Evolutionary conservation across 1,284 basidiomycete genomes (phyloP), one percentile per base, ranked within the genome.

Genomic region (Cutaneotrichosporon daszewskae): DNA sequence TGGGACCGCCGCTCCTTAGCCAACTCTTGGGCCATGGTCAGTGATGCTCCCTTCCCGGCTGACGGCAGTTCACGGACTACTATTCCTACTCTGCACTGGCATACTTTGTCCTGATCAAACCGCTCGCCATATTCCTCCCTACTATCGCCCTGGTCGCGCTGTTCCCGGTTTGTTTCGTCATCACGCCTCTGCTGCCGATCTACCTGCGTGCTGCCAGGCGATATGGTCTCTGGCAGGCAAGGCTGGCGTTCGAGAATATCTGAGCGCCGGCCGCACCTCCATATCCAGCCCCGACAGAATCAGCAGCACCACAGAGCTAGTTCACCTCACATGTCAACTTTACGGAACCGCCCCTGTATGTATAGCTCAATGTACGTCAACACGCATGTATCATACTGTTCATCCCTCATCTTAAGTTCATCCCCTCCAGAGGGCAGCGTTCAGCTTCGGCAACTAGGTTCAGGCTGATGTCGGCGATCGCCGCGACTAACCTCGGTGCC

Each of bases 31-130:
- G 63, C 65, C 16, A 70, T 72, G 69, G 62, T 68, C 31, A 32
- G 62, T 55, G 11, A 10, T 10, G 10, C 14, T 9, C 5, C 22
- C 16, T 7, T 32, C 4, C 6, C 3, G 24, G 32, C 43, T 42
- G 10, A 46, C 32, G 8, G 1, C 37, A 64, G 62, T 60, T 68
- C 45, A 50, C 54, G 22, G 67, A 70, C 51, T 59, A 67, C 40
- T 64, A 66, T 37, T 69, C 67, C 3, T 72, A 72, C 50, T 61
- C 66, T 4, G 62, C 67, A 10, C 54, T 72, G 10, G 61, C 60
- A 12, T 70, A 72, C 43, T 64, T 72, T 37, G 50, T 72, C 1
- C 59, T 72, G 40, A 61, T 67, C 48, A 72, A 72, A 53, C 65
- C 68, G 2, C 38, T 69, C 28, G 55, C 66, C 39, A 62, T 62